Evolutionary conservation across 768 basidiomycete species (phyloP), one percentile per base, ranked within the genome.

Genomic region (Hypholoma sublateritium): DNA sequence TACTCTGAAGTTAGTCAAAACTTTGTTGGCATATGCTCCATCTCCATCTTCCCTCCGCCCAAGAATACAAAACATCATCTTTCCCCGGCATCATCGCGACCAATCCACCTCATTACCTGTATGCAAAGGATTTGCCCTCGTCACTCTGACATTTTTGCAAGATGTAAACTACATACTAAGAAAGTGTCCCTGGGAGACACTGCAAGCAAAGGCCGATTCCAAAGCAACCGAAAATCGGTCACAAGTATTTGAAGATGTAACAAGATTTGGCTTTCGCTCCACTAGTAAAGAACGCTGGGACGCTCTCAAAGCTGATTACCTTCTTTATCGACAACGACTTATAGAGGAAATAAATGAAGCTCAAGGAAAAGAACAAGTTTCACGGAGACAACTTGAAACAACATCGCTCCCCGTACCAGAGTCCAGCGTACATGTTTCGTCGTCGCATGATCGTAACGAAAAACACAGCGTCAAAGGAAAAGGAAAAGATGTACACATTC

Each of bases 41-140:
- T 45, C 58, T 22, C 55, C 57, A 12, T 63, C 56, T 4, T 41
- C 35, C 22, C 63, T 7, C 19, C 24, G 35, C 14, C 16, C 44
- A 19, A 70, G 68, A 19, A 65, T 91, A 4, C 85, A 92, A 65
- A 60, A 67, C 36, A 74, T 93, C 41, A 59, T 70, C 1, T 75
- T 89, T 24, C 88, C 86, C 12, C 74, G 81, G 0, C 88, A 91
- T 62, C 80, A 86, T 65, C 78, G 81, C 47, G 88, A 89, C 65
- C 76, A 76, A 50, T 78, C 81, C 13, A 81, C 72, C 2, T 77
- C 80, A 22, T 61, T 71, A 13, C 83, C 87, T 2, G 80, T 78
- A 53, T 87, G 80, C 69, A 92, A 88, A 74, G 88, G 88, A 1
- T 93, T 92, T 59, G 89, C 89, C 0, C 80, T 93, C 25, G 72